Base-by-base conservation (phyloP, 805 yeast species). In the Pichia manshurica region DNA sequence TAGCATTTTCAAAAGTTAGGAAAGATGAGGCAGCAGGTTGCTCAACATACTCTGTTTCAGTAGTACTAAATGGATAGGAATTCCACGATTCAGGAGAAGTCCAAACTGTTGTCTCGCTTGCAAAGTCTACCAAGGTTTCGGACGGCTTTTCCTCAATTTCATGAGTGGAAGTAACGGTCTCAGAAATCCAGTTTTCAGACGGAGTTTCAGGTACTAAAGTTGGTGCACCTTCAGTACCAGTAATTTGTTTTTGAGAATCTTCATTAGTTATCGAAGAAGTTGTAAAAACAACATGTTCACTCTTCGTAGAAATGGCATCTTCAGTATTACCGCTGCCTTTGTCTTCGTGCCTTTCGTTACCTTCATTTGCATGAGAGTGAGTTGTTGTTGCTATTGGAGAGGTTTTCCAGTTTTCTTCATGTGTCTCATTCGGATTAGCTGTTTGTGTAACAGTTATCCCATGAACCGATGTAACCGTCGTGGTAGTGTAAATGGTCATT, bases 401-500 rank as follows among this genome's bases (percentile, higher is more conserved):
- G n/a, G n/a, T n/a, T n/a, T n/a, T 10, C 29, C 29, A 25, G 10
- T 25, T 25, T 25, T 25, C 29, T 7, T 25, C 10, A 22, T n/a
- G 22, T 4, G 44, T 40, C 9, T 13, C 7, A 19, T n/a, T 37
- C 15, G 32, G 20, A 39, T 25, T 10, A 25, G 20, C 20, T 5
- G 19, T 39, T 15, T 36, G 12, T 9, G 48, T 35, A n/a, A 40
- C 16, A 10, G 50, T 42, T 12, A 40, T 17, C 3, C 31, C 36
- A 19, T 34, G 23, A 25, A 44, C 47, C 19, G 46, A 41, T 5
- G 54, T 51, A 13, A 52, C 39, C 3, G 55, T 53, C 6, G 51
- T 53, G 3, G 56, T 53, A 1, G 53, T 42, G 28, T 44, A 45
- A 25, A 36, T 21, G 19, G 56, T 53, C 10, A 45, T 28, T 12